Percentiles rank a stretch among this genome's conserved stretches.
These are phyloP conservation scores for Salix brachista DNA, from an alignment of 345 rosid genomes.

Conservation along the genomic window DNA sequence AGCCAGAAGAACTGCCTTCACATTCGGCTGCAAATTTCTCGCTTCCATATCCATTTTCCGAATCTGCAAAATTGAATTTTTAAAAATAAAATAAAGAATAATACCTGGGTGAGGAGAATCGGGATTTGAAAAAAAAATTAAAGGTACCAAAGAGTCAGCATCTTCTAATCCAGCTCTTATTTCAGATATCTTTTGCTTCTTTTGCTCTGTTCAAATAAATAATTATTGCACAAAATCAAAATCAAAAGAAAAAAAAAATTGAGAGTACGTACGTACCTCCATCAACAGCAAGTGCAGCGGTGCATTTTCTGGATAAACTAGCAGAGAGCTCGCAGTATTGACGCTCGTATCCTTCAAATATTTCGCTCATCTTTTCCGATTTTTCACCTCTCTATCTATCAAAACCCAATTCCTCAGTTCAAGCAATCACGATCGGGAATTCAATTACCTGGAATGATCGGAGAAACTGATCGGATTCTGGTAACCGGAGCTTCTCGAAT, in stretches of 20 bases:
- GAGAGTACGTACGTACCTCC: slow-evolving; percentile 13
- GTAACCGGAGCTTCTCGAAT: background rate
- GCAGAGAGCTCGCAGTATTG: slow-evolving; percentile 32
- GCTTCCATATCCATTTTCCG: slow-evolving; percentile 36
- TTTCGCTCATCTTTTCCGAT: slow-evolving; percentile 18
- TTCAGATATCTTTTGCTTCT: slow-evolving; percentile 28
- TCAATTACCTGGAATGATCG: background rate
- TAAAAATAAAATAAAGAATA: background rate
- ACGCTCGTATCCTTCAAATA: slow-evolving; percentile 32
- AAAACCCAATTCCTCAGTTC: background rate
- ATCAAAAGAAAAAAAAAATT: background rate
- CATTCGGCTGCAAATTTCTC: slow-evolving; percentile 32
- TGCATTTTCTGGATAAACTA: slow-evolving; percentile 28
- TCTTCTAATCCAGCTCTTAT: slow-evolving; percentile 25
- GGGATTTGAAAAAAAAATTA: background rate
- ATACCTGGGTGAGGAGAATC: background rate
- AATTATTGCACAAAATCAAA: background rate
- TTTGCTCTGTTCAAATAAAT: slow-evolving; percentile 21
- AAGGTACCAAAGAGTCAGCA: slow-evolving; percentile 26
- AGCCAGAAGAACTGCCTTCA: slow-evolving; percentile 31
- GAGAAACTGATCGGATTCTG: background rate
- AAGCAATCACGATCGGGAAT: background rate
- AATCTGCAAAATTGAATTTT: slow-evolving; percentile 10
- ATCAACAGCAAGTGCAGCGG: slow-evolving; percentile 13
- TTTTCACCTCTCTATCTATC: background rate